Conservation (phyloP, 192 early-diverging fungal genomes). For the Spizellomyces sp. region DNA sequence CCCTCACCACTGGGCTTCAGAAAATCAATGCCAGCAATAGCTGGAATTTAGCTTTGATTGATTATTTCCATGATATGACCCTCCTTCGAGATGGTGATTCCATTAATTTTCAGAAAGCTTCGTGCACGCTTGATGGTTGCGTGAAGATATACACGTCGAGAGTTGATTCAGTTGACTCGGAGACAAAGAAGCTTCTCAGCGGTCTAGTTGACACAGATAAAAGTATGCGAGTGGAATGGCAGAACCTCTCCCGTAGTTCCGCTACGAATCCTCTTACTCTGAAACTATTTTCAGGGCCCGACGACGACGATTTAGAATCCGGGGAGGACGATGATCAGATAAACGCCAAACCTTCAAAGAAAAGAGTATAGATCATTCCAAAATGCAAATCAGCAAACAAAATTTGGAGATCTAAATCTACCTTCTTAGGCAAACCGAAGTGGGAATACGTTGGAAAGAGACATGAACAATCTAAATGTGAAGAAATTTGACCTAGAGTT, state of each 20-base stretch:
- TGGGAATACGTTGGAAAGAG: conserved; percentile 76
- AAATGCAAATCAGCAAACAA: not conserved
- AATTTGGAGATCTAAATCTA: not conserved
- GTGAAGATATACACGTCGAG: conserved; percentile 96
- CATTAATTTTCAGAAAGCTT: conserved; percentile 98
- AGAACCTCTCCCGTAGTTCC: not conserved
- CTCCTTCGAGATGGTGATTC: conserved; percentile 92
- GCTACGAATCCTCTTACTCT: not conserved
- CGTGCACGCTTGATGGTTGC: conserved; percentile 94
- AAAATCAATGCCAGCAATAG: conserved; percentile 95
- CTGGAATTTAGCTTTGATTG: conserved; percentile 97
- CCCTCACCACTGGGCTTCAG: conserved; percentile 40
- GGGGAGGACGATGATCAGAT: not conserved
- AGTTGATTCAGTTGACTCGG: conserved; percentile 94
- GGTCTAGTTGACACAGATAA: conserved; percentile 73
- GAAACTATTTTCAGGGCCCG: conserved; percentile 3
- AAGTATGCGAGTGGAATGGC: conserved; percentile 11
- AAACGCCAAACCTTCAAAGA: conserved; percentile 1
- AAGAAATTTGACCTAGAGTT: conserved; percentile 93
- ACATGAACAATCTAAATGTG: conserved; percentile 73
- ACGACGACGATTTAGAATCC: not conserved
- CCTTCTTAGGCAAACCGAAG: conserved; percentile 14
- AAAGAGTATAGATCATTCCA: not conserved
- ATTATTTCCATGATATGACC: conserved; percentile 96
- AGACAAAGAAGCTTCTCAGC: conserved; percentile 86